These are phyloP conservation scores for Ganoderma multipileum DNA, from an alignment of 1,284 basidiomycete species.

Conservation along the genomic window DNA sequence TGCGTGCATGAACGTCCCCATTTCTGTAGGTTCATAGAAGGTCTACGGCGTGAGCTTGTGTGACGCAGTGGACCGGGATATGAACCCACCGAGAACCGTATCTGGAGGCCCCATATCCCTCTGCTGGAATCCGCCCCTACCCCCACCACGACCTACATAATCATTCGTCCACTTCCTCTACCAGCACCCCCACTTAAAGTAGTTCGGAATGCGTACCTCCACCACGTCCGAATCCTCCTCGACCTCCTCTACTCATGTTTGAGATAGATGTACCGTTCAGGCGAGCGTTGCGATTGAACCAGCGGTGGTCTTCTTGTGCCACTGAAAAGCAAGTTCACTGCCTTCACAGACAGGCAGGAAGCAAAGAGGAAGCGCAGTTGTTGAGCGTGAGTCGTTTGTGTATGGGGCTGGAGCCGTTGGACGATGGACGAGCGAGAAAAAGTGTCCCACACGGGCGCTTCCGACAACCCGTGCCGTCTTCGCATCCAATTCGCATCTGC, in stretches of 20 bases:
- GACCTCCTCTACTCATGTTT: constrained; percentile 37
- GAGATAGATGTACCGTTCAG: not conserved
- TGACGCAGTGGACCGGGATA: not conserved
- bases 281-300: not conserved
- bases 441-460: constrained; percentile 29
- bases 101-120: constrained; percentile 86
- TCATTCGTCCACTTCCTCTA: not conserved
- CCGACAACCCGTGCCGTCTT: too few relatives aligned
- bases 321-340: constrained; percentile 7
- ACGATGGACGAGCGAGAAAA: constrained; percentile 29
- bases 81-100: constrained; percentile 74
- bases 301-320: constrained; percentile 12
- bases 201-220: constrained; percentile 23
- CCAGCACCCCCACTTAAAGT: not conserved
- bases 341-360: constrained; percentile 3
- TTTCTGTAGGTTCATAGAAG: constrained; percentile 56
- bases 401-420: constrained; percentile 4
- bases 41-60: not conserved
- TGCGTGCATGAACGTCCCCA: constrained; percentile 91
- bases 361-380: constrained; percentile 18
- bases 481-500: too few relatives aligned
- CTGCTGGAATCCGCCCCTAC: constrained; percentile 61
- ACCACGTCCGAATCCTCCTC: constrained; percentile 35
- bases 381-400: constrained; percentile 2
- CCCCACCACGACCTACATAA: constrained; percentile 34